These are phyloP conservation scores for Arthrinium phaeospermum DNA, from an alignment of 2,329 filamentous ascomycete genomes.

Conservation along the genomic window DNA sequence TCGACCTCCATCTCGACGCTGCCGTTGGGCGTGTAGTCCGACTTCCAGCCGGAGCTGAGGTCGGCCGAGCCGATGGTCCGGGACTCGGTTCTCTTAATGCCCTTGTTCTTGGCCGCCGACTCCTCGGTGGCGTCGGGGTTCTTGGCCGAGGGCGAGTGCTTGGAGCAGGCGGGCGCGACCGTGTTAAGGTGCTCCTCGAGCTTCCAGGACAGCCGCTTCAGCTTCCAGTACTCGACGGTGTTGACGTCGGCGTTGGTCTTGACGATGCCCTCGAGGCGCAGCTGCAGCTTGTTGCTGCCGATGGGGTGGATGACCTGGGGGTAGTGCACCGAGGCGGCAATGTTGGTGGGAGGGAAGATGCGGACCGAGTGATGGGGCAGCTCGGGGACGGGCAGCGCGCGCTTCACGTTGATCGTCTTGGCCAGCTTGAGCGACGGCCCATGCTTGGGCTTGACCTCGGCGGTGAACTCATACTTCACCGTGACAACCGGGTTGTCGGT, in stretches of 20 bases:
- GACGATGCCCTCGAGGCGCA: constrained; percentile 86
- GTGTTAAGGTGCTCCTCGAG: constrained; percentile 87
- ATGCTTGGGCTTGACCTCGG: constrained; percentile 65
- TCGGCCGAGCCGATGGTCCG: constrained; percentile 82
- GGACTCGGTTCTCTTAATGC: constrained; percentile 74
- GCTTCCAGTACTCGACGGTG: constrained; percentile 80
- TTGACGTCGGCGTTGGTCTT: constrained; percentile 70
- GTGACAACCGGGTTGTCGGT: constrained; percentile 75
- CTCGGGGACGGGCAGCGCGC: constrained; percentile 76
- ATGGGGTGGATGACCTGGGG: constrained; percentile 86
- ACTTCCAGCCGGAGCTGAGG: constrained; percentile 90
- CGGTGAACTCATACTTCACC: constrained; percentile 80
- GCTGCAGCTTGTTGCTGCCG: constrained; percentile 77
- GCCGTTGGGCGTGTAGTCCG: constrained; percentile 62
- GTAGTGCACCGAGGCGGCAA: constrained; percentile 84
- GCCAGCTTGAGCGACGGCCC: constrained; percentile 66
- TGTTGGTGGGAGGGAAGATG: constrained; percentile 94
- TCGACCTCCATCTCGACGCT: constrained; percentile 82
- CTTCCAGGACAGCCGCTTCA: constrained; percentile 91
- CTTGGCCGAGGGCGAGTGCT: constrained; percentile 61
- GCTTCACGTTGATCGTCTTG: constrained; percentile 74
- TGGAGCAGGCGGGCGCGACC: constrained; percentile 78
- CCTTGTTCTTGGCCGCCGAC: constrained; percentile 65
- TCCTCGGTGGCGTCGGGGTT: constrained; percentile 46
- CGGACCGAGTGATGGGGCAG: constrained; percentile 87